Conservation (phyloP, 2,329 filamentous ascomycete genomes). For the Xylariaceae sp. region DNA sequence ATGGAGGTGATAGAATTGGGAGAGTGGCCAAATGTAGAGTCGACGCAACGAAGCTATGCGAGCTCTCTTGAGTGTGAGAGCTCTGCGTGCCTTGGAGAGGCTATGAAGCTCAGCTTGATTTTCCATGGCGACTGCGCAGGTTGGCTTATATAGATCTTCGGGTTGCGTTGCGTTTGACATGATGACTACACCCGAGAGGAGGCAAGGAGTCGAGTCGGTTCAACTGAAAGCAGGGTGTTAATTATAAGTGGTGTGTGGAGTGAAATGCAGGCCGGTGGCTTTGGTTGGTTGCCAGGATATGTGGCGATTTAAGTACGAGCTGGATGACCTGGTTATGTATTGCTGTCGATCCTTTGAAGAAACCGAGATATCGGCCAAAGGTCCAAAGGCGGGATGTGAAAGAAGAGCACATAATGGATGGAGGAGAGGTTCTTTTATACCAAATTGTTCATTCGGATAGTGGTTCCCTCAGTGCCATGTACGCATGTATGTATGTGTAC, state of each 20-base stretch:
- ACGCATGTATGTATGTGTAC: neutral
- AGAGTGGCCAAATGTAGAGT: slow-evolving; percentile 20
- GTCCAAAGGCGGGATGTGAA: neutral
- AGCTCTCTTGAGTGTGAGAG: slow-evolving; percentile 19
- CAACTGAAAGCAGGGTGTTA: no score
- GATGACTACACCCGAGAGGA: no score
- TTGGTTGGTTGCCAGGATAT: slow-evolving; percentile 3
- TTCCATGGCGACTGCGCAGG: slow-evolving; percentile 16
- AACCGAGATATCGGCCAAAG: neutral
- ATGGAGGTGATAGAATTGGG: slow-evolving; percentile 21
- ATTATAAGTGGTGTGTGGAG: slow-evolving; percentile 2
- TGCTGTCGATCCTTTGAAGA: neutral
- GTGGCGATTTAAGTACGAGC: neutral
- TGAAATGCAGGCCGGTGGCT: slow-evolving; percentile 8
- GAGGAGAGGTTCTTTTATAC: neutral
- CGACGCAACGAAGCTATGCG: slow-evolving; percentile 18
- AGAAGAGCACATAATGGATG: neutral
- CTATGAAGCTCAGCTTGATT: slow-evolving; percentile 12
- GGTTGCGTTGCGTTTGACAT: no score
- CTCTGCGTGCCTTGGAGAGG: slow-evolving; percentile 23
- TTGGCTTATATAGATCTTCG: neutral
- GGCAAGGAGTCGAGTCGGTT: no score
- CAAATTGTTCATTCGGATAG: neutral
- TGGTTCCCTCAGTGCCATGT: neutral
- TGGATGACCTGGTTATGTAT: neutral